Evolutionary conservation across 2,329 filamentous ascomycete species (phyloP), one percentile per base, ranked within the genome.

Genomic region (Cercospora sesami): DNA sequence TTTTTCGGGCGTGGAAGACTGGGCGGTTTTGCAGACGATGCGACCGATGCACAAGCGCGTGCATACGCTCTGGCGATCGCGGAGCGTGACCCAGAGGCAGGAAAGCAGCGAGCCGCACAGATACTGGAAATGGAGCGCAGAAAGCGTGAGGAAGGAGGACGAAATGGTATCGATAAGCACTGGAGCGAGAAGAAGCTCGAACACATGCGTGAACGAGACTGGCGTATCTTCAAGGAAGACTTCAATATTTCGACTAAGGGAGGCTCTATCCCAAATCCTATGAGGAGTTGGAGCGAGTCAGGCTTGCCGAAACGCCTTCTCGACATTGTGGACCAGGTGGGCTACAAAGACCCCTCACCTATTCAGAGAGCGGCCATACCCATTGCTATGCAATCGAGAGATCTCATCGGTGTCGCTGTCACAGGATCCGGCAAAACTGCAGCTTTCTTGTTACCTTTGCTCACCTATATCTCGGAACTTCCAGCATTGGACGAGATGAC

Each of bases 151-250:
- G 88, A 91, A 71, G 88, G 89, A 10, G 82, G 84, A 1, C 87
- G 91, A 70, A 92, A 90, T 71, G 90, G 90, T 36, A 85, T 96
- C 66, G 94, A 96, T 74, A 94, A 94, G 79, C 93, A 97, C 80
- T 99, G 95, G 95, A 93, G 91, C 65, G 92, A 97, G 78, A 99
- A 99, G 87, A 87, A 86, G 70, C 83, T 98, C 70, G 89, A 91
- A 14, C 92, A 97, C 75, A 99, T 99, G 95, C 91, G 93, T 70
- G 94, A 98, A 81, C 87, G 95, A 78, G 95, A 99, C 80, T 99
- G 95, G 95, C 92, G 95, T 78, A 98, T 99, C 75, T 97, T 99
- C 88, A 99, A 98, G 81, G 95, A 98, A 80, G 94, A 99, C 80
- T 98, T 97, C 82, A 96, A 95, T 74, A 99, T 99, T 78, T 86